Conservation (phyloP, 2,329 filamentous ascomycete species). For the Colletotrichum sp. region DNA sequence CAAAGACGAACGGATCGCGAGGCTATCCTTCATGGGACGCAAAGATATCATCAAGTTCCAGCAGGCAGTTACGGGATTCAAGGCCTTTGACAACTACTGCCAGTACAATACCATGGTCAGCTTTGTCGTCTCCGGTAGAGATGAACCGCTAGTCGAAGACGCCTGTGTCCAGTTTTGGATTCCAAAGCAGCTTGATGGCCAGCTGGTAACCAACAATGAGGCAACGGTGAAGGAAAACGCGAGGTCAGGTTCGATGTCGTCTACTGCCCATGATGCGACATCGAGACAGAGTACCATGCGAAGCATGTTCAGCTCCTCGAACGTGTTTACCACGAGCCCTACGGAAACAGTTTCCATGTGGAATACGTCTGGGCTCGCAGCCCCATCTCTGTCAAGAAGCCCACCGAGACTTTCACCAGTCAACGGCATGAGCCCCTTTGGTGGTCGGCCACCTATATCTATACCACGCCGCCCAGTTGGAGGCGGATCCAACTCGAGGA, state of each 20-base stretch:
- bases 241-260: background rate
- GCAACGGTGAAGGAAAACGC: background rate
- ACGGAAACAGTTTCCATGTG: constrained; percentile 8
- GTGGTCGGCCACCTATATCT: background rate
- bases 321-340: background rate
- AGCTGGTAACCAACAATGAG: constrained; percentile 27
- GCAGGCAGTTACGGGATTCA: constrained; percentile 37
- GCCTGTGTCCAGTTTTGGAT: constrained; percentile 38
- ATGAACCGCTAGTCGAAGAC: constrained; percentile 26
- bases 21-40: constrained; percentile 28
- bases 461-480: constrained; percentile 16
- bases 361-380: background rate
- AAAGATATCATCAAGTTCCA: constrained; percentile 35
- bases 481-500: background rate
- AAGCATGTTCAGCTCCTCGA: background rate
- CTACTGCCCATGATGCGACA: background rate
- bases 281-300: constrained; percentile 6
- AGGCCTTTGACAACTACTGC: constrained; percentile 29
- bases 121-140: constrained; percentile 30
- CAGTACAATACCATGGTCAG: constrained; percentile 31
- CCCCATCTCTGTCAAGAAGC: background rate
- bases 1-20: constrained; percentile 34
- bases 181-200: constrained; percentile 29
- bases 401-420: constrained; percentile 25
- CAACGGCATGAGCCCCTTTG: background rate